Percentiles rank a stretch among this genome's conserved stretches.
Conservation (phyloP, 768 basidiomycete species). For the Lanmaoa rubissima region DNA sequence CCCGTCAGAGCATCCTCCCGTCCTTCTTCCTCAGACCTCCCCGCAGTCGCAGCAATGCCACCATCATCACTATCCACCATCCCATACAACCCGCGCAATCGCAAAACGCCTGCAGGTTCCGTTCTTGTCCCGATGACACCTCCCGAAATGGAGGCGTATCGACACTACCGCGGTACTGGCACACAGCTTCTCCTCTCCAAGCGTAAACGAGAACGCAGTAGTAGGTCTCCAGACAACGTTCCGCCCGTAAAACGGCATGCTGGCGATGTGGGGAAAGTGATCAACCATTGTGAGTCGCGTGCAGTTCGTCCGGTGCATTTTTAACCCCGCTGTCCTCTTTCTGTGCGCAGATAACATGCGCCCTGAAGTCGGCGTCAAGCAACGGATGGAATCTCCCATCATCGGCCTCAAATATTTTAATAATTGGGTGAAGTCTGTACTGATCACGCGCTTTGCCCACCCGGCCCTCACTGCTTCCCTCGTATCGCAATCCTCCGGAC, state of each 20-base stretch:
- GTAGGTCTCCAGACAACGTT: slow-evolving; percentile 36
- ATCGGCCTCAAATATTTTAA: slow-evolving; percentile 97
- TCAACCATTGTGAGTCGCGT: slow-evolving; percentile 69
- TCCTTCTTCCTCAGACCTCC: slow-evolving; percentile 35
- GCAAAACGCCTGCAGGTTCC: slow-evolving; percentile 58
- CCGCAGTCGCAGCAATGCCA: slow-evolving; percentile 29
- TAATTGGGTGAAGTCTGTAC: slow-evolving; percentile 98
- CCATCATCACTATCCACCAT: slow-evolving; percentile 35
- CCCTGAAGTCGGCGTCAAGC: slow-evolving; percentile 84
- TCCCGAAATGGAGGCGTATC: slow-evolving; percentile 60
- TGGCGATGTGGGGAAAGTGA: slow-evolving; percentile 72
- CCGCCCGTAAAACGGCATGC: slow-evolving; percentile 51
- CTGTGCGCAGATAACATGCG: slow-evolving; percentile 75
- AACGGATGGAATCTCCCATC: slow-evolving; percentile 87
- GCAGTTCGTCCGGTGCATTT: not conserved
- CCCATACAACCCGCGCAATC: slow-evolving; percentile 64
- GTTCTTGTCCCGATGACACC: slow-evolving; percentile 65
- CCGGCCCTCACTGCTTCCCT: slow-evolving; percentile 53
- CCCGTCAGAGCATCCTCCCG: slow-evolving; percentile 29
- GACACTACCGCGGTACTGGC: slow-evolving; percentile 55
- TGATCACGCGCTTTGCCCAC: slow-evolving; percentile 87
- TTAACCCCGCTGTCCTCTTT: slow-evolving; percentile 4
- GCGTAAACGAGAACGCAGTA: slow-evolving; percentile 48
- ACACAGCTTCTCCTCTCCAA: slow-evolving; percentile 48
- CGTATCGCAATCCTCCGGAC: slow-evolving; percentile 22